Conservation (phyloP, 345 rosid genomes). For the Murraya paniculata region DNA sequence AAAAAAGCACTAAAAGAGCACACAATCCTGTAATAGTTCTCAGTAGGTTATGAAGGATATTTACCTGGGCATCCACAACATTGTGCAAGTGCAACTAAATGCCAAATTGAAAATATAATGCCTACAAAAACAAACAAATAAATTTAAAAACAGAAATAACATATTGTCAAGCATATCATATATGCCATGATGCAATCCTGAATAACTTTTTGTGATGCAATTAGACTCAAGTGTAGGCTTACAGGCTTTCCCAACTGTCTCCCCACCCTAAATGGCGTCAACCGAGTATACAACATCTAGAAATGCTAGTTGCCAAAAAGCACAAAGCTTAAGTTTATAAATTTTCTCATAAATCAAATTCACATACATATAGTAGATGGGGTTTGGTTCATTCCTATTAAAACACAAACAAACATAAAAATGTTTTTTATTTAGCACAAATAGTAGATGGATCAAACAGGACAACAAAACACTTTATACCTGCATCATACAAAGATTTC, state of each 20-base stretch:
- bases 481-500: conserved; percentile 91
- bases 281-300: conserved; percentile 83
- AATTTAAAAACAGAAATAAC: too few relatives aligned
- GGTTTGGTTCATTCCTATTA: not conserved
- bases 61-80: conserved; percentile 86
- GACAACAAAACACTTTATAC: conserved; percentile 23
- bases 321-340: conserved; percentile 16
- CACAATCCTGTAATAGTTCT: conserved; percentile 5
- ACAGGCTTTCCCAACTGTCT: conserved; percentile 68
- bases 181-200: conserved; percentile 60
- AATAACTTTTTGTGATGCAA: conserved; percentile 83
- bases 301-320: conserved; percentile 78
- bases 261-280: conserved; percentile 79
- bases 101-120: conserved; percentile 87
- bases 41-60: conserved; percentile 14
- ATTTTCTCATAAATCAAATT: not conserved
- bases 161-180: conserved; percentile 10
- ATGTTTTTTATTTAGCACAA: not conserved
- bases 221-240: conserved; percentile 92
- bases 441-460: not conserved
- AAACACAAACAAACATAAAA: not conserved
- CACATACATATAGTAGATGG: not conserved
- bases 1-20: not conserved
- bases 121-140: too few relatives aligned
- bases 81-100: conserved; percentile 73